Base-by-base conservation (phyloP, 352 stramenopile genomes). In the Pilasporangium apinafurcum region DNA sequence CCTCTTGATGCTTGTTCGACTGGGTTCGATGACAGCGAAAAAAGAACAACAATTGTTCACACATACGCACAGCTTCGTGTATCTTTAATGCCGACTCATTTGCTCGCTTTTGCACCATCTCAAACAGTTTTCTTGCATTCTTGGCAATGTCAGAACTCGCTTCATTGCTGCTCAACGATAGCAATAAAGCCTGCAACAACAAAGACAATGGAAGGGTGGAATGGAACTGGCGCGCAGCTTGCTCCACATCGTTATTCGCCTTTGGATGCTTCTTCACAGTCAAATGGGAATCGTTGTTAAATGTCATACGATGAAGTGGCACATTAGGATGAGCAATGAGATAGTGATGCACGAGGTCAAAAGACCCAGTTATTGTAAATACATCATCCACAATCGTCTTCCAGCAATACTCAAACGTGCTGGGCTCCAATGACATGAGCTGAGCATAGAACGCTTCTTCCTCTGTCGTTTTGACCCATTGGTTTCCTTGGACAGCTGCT, bases 1-100 rank as follows among this genome's bases (percentile, higher is more conserved):
- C 35, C 27, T 51, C 21, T 12, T 37, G n/a, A 8, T 40, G 39
- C 4, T 38, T 14, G 8, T 28, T 33, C 20, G 10, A 36, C 3
- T 13, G 43, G 18, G n/a, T 24, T 48, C 28, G 37, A 49, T 2
- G 48, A 50, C 29, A 31, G 17, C 28, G 20, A 35, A 83, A 48
- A 9, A 64, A 68, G 30, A 78, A 81, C 24, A 81, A 29, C 17
- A 81, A 20, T 44, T 77, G 67, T 21, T 83, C 67, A 24, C 65
- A 79, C 41, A 81, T 62, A 8, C 51, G 62, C 12, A 49, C 44
- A 29, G 65, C 62, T 8, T 65, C 62, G 2, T 37, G 17, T n/a
- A 32, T 35, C 16, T 33, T 20, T 7, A 70, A 14, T 7, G 49
- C 24, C 7, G 39, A 38, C 6, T 36, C 34, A 4, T 43, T 25